Conservation (phyloP, 2,329 filamentous ascomycete genomes). For the Arthrobotrys megalospora region DNA sequence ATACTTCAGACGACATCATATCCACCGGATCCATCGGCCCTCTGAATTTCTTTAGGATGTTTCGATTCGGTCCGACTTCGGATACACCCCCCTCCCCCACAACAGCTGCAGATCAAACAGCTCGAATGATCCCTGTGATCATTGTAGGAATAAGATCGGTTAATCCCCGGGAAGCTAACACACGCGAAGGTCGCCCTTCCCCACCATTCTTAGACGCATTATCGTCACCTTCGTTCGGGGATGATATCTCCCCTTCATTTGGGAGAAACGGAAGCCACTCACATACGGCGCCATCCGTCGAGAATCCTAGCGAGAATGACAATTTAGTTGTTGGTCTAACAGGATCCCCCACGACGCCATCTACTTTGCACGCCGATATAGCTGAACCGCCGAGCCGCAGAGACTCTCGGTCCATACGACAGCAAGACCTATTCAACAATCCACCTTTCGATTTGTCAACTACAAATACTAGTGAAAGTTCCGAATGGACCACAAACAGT, state of each 20-base stretch:
- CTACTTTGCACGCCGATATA: not conserved
- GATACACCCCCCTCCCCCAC: conserved; percentile 63
- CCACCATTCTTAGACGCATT: conserved; percentile 68
- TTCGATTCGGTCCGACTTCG: conserved; percentile 75
- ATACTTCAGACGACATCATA: conserved; percentile 61
- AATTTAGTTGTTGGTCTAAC: not conserved
- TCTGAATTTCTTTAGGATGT: conserved; percentile 79
- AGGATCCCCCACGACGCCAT: not conserved
- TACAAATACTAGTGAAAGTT: conserved; percentile 28
- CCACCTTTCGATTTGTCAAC: conserved; percentile 22
- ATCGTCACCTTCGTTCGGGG: conserved; percentile 62
- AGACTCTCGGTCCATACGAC: conserved; percentile 1
- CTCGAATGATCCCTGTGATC: conserved; percentile 77
- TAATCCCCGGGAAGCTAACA: conserved; percentile 71
- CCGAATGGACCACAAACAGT: conserved; percentile 47
- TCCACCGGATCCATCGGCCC: conserved; percentile 71
- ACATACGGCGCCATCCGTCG: conserved; percentile 6
- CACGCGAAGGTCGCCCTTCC: conserved; percentile 69
- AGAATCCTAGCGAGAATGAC: conserved; percentile 5
- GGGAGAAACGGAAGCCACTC: not conserved
- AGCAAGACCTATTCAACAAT: not conserved
- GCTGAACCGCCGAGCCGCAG: not conserved
- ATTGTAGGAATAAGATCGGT: conserved; percentile 79
- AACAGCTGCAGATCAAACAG: conserved; percentile 67
- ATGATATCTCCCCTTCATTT: conserved; percentile 12